Evolutionary conservation across 768 basidiomycete genomes (phyloP).

Genomic region (Candolleomyces efflorescens): DNA sequence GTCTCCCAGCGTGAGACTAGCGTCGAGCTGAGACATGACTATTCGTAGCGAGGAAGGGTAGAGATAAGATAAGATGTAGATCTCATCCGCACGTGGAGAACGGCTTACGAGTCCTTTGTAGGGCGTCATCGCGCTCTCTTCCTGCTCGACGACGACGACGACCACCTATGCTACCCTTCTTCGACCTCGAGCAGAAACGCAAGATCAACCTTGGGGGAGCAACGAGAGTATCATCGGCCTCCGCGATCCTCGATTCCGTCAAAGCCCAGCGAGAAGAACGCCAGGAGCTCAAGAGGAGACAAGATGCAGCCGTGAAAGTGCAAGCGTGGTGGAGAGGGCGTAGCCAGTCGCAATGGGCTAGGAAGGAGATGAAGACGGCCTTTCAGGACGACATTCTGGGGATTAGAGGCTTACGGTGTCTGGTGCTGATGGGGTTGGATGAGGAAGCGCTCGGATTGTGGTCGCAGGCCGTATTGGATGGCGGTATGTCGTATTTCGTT

Average conservation of each 20-base stretch:
- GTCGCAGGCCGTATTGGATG: constrained; percentile 33
- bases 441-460: constrained; percentile 44
- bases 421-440: constrained; percentile 58
- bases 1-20: too few species aligned
- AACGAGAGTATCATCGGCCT: constrained; percentile 38
- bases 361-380: constrained; percentile 36
- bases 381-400: constrained; percentile 53
- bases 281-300: constrained; percentile 45
- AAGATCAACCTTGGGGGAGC: constrained; percentile 70
- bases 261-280: constrained; percentile 60
- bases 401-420: constrained; percentile 56
- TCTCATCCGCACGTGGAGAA: not conserved
- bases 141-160: not conserved
- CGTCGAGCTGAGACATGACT: too few species aligned
- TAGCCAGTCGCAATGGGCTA: constrained; percentile 34
- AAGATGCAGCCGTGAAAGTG: constrained; percentile 56
- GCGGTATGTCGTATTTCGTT: constrained; percentile 27
- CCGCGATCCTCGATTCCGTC: constrained; percentile 58
- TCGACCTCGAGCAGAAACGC: constrained; percentile 50
- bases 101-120: not conserved
- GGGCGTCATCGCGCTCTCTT: not conserved
- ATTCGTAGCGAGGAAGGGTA: not conserved
- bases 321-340: constrained; percentile 73
- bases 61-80: not conserved
- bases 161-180: constrained; percentile 32